Percentiles rank a stretch among this genome's conserved stretches.
Conservation (phyloP, 768 basidiomycete genomes). For the Rossbeevera mucosa region DNA sequence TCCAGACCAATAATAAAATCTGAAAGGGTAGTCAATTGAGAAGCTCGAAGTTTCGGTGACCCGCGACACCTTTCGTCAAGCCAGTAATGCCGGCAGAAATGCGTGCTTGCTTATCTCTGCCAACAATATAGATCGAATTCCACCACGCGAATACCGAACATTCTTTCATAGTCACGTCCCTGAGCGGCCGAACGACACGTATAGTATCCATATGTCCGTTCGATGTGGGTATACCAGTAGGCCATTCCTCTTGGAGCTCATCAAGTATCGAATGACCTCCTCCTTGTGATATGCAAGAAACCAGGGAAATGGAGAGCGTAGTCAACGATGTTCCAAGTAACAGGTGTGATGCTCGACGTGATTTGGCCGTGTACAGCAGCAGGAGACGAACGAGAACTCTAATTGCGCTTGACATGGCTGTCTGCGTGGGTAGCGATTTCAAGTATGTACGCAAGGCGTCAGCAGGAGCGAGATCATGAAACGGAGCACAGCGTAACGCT, state of each 20-base stretch:
- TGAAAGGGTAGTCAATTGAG: conserved; percentile 22
- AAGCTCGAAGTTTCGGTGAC: background rate
- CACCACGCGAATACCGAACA: conserved; percentile 78
- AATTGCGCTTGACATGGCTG: conserved; percentile 58
- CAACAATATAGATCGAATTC: conserved; percentile 50
- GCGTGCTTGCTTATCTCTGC: conserved; percentile 41
- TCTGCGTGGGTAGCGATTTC: conserved; percentile 66
- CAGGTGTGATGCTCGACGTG: conserved; percentile 63
- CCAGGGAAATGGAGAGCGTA: conserved; percentile 66
- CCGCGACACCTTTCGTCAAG: conserved; percentile 60
- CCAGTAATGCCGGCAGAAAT: conserved; percentile 57
- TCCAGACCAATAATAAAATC: conserved; percentile 81
- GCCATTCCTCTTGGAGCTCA: conserved; percentile 72
- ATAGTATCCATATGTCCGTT: conserved; percentile 25
- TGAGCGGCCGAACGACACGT: conserved; percentile 60
- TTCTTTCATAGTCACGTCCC: conserved; percentile 75
- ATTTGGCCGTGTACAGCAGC: conserved; percentile 59
- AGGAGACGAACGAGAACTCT: conserved; percentile 62
- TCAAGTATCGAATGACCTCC: conserved; percentile 67
- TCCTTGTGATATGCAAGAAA: conserved; percentile 72
- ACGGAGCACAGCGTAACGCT: conserved; percentile 23
- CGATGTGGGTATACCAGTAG: conserved; percentile 19
- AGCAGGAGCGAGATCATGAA: conserved; percentile 15
- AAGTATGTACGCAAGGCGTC: conserved; percentile 48
- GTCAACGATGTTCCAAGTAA: conserved; percentile 79